Conservation (phyloP, 2,329 filamentous ascomycete genomes). For the Talaromyces atroroseus region DNA sequence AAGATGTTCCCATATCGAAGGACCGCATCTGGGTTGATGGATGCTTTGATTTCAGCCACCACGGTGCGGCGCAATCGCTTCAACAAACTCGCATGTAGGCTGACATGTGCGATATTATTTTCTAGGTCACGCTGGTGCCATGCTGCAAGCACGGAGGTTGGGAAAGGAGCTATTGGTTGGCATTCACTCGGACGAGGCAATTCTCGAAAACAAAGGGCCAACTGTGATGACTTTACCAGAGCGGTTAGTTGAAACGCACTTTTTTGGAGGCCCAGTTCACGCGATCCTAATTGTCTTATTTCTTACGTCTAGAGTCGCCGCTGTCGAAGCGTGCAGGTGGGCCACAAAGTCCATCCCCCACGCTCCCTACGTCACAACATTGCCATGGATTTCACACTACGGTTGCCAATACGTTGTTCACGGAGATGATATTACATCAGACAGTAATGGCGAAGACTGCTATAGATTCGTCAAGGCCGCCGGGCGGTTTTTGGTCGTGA, state of each 20-base stretch:
- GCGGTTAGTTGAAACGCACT: conserved; percentile 48
- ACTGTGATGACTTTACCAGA: conserved; percentile 94
- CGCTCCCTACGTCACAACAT: conserved; percentile 89
- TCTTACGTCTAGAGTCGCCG: conserved; percentile 58
- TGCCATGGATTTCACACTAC: conserved; percentile 92
- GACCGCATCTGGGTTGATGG: conserved; percentile 96
- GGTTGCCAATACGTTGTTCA: conserved; percentile 95
- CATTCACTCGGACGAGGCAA: conserved; percentile 92
- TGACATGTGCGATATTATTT: background rate
- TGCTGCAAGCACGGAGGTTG: conserved; percentile 89
- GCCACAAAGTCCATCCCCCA: conserved; percentile 75
- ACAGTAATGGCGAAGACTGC: conserved; percentile 89
- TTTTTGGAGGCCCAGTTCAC: background rate
- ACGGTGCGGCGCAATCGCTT: conserved; percentile 54
- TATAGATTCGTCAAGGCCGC: conserved; percentile 97
- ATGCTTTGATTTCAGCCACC: conserved; percentile 98
- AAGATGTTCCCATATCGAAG: conserved; percentile 53
- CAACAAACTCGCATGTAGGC: background rate
- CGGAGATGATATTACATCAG: conserved; percentile 94
- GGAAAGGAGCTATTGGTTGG: conserved; percentile 85
- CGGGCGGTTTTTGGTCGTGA: conserved; percentile 91
- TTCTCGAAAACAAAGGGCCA: conserved; percentile 93
- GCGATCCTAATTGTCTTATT: background rate
- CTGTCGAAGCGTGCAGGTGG: conserved; percentile 94
- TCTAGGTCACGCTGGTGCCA: conserved; percentile 86